phyloP scores from a whole-genome alignment of 331 rosid species.

The Rhamnella rubrinervis region DNA sequence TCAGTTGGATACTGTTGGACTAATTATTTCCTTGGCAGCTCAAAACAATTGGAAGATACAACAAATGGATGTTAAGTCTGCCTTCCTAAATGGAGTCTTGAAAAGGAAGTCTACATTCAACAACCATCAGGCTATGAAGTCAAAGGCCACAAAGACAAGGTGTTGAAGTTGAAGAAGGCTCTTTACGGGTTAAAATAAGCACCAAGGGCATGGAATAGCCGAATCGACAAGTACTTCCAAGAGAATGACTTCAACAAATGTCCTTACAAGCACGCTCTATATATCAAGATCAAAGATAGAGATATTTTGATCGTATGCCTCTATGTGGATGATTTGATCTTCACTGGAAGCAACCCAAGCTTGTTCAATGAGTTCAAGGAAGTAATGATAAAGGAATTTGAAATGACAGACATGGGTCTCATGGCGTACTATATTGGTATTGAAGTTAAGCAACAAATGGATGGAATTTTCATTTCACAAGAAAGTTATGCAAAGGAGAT shows the following conservation, averaged over 20 bases:
- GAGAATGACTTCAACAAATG: not conserved
- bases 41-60: not conserved
- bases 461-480: not conserved
- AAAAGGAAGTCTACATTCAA: slow-evolving; percentile 3
- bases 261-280: not conserved
- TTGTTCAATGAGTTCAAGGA: not conserved
- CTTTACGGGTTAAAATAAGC: not conserved
- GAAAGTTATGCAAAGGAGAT: not conserved
- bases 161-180: not conserved
- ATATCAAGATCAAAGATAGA: not conserved
- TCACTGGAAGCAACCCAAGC: not conserved
- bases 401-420: not conserved
- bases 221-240: not conserved
- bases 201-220: slow-evolving; percentile 1
- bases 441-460: not conserved
- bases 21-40: not conserved
- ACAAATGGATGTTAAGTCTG: slow-evolving; percentile 5
- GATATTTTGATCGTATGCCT: not conserved
- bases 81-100: not conserved
- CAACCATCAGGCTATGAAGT: not conserved
- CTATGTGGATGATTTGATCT: not conserved
- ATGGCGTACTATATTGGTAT: not conserved
- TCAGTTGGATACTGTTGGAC: not conserved
- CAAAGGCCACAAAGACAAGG: slow-evolving; percentile 1
- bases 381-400: not conserved